Evolutionary conservation across 768 basidiomycete genomes (phyloP), one percentile per base, ranked within the genome.

Genomic region (Rhizopogon vinicolor): DNA sequence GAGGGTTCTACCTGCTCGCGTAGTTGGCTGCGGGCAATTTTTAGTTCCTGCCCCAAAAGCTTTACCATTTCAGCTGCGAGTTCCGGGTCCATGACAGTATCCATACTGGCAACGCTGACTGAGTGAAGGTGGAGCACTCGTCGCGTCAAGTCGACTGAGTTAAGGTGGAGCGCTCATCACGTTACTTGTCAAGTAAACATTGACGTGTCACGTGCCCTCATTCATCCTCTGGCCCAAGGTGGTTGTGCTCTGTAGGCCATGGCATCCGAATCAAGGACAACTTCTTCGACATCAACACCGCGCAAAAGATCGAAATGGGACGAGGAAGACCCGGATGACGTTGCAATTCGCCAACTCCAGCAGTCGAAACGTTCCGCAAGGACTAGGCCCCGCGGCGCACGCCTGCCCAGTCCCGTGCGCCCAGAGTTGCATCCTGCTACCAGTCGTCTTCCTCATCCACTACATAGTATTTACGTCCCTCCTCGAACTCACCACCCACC

Each of bases 281-380:
- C 48, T 3, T 49, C 48, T 25, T 37, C 48, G 19, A 37, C 80
- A 2, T 80, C 79, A 19, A 83, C 84, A 0, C 82, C 85, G 4
- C 77, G 80, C 52, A 91, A 88, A 70, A 80, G 87, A n/a, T 88
- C 89, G 9, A 89, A 86, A 68, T 91, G 89, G 89, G 78, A 79
- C 44, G 62, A 67, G 39, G 71, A 70, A n/a, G 82, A 84, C 25
- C 75, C 78, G 5, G 72, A 75, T 22, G 74, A 65, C 13, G 69
- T 77, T 25, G 73, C 74, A 55, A 54, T 63, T 25, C 55, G 70
- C n/a, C 56, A 64, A 1, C 62, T 61, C 19, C 71, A 71, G 18
- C 73, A 74, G 25, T 74, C 75, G 19, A 89, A 84, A 67, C 83
- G 84, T 56, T 79, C 83, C 25, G 62, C 72, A 31, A 89, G 83